Evolutionary conservation across 2,329 filamentous ascomycete species (phyloP), one percentile per base, ranked within the genome.

Genomic region (Epicoccum nigrum): DNA sequence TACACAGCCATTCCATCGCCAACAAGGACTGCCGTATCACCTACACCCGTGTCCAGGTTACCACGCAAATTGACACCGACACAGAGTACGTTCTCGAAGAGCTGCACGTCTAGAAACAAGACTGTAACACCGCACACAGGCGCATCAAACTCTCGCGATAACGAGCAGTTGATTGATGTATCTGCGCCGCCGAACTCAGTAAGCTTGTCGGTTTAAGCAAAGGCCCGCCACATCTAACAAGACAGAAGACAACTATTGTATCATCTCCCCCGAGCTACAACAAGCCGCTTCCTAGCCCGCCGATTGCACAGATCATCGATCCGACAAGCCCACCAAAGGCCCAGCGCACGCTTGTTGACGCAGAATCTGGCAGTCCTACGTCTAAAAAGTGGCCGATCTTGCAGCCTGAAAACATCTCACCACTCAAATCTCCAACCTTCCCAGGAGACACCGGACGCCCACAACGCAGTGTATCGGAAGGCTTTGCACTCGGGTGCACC

Each of bases 221-320:
- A 4, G 6, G 21, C 13, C 13, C 19, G 3, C 12, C 15, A 23
- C n/a, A 38, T 15, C 55, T 61, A 13, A 61, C 16, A 17, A 37
- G 41, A 21, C 46, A 58, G 56, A 25, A 7, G 13, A 9, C 9
- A n/a, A 31, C 38, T 25, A 57, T 49, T 4, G 21, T 39, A 8
- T 48, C 44, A 9, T 21, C 51, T 19, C 19, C 45, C 1, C 37
- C 45, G 6, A 53, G 39, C 21, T 44, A 46, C 20, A 55, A 75
- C 27, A 77, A 77, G 55, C 68, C 72, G n/a, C 60, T 77, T 4
- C 75, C 75, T 7, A 68, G 71, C 32, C 68, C 70, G 8, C 75
- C 75, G 2, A 46, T 73, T 11, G 68, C 62, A 19, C 67, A 71
- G 12, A 23, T 75, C 4, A 45, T 64, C 8, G 58, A 69, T 28